These are phyloP conservation scores for Oenanthe sinensis DNA, from an alignment of 129 eudicot species.

Conservation along the genomic window DNA sequence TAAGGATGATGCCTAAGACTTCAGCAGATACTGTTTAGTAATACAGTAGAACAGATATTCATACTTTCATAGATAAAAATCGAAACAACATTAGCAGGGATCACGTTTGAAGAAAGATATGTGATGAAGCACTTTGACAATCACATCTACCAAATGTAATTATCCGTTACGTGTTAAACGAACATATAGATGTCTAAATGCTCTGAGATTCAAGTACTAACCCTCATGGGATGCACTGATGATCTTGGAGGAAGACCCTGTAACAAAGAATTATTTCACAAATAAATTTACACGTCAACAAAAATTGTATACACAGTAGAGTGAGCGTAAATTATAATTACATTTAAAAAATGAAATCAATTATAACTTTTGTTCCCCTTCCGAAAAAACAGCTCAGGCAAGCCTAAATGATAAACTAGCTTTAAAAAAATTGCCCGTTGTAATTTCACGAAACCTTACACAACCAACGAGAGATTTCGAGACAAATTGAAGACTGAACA, in stretches of 20 bases:
- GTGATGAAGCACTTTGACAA: not conserved
- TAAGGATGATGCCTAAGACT: not conserved
- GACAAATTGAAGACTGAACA: not conserved
- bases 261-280: conserved; percentile 9
- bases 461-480: not conserved
- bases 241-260: conserved; percentile 99
- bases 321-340: not conserved
- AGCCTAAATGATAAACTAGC: not conserved
- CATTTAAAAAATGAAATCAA: not conserved
- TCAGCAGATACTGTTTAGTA: not conserved
- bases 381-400: not conserved
- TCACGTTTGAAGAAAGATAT: not conserved
- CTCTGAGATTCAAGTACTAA: conserved; percentile 29
- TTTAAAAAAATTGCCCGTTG: not conserved
- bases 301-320: not conserved
- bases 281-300: not conserved
- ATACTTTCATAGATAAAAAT: not conserved
- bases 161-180: not conserved
- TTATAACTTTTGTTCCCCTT: not conserved
- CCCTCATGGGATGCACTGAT: conserved; percentile 97
- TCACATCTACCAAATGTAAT: not conserved
- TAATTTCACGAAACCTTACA: not conserved
- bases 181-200: not conserved
- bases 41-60: not conserved
- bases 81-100: not conserved